phyloP scores from a whole-genome alignment of 2,329 filamentous ascomycete genomes.

The Ophiostoma ulmi region DNA sequence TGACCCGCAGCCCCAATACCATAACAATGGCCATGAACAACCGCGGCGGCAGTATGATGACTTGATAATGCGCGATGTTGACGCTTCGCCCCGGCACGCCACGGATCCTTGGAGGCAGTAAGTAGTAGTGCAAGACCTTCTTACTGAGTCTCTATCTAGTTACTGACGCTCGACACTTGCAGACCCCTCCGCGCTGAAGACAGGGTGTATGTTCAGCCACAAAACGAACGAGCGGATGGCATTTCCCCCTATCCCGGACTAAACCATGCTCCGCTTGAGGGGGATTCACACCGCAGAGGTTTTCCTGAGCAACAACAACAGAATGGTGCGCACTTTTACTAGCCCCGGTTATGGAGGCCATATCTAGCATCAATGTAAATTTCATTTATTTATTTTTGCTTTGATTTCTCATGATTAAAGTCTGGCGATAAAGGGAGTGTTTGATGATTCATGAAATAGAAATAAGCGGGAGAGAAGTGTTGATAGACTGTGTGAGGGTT shows the following conservation, averaged over 20 bases:
- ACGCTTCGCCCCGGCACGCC: not conserved
- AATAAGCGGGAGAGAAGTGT: not conserved
- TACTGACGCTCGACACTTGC: not conserved
- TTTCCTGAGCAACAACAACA: not conserved
- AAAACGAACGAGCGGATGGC: not conserved
- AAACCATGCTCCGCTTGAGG: not conserved
- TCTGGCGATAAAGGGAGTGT: not conserved
- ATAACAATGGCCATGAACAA: not conserved
- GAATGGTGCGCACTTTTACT: not conserved
- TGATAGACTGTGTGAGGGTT: not conserved
- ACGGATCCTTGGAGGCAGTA: constrained; percentile 6
- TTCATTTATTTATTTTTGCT: not conserved
- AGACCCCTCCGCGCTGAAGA: not conserved
- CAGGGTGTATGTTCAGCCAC: not conserved
- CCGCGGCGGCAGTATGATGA: not conserved
- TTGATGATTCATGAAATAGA: not conserved
- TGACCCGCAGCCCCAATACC: not conserved
- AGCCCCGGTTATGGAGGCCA: not conserved
- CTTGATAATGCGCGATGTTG: not conserved
- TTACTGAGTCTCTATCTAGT: not conserved
- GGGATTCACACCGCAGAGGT: not conserved
- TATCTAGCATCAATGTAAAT: not conserved
- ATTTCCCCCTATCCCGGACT: not conserved
- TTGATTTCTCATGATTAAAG: not conserved
- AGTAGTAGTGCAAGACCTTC: not conserved